These are phyloP conservation scores for Suillus clintonianus DNA, from an alignment of 768 basidiomycete species.

Conservation along the genomic window DNA sequence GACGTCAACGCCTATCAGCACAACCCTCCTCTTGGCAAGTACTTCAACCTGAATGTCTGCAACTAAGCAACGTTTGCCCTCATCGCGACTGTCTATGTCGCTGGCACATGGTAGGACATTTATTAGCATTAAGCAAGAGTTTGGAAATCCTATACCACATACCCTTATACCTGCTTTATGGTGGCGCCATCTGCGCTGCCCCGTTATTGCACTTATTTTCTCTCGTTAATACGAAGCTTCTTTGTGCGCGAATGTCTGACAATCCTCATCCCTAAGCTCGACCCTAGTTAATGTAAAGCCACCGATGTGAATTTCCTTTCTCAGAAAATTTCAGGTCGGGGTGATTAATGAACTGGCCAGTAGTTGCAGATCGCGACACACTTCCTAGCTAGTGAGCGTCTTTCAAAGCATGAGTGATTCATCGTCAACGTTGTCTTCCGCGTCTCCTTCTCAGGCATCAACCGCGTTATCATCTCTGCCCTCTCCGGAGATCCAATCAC, in stretches of 20 bases:
- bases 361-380: not conserved
- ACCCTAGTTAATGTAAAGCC: constrained; percentile 17
- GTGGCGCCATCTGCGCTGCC: not conserved
- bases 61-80: constrained; percentile 3
- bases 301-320: constrained; percentile 23
- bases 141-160: not conserved
- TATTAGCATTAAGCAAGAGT: not conserved
- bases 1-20: constrained; percentile 53
- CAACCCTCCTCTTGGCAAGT: constrained; percentile 54
- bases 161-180: not conserved
- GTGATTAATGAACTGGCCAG: constrained; percentile 7
- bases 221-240: not conserved
- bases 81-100: not conserved
- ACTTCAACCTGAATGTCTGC: constrained; percentile 61
- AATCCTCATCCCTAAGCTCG: constrained; percentile 1
- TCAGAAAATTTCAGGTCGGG: constrained; percentile 10
- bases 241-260: not conserved
- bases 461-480: constrained; percentile 58
- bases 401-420: constrained; percentile 19
- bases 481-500: constrained; percentile 57
- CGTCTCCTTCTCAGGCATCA: constrained; percentile 48
- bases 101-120: not conserved
- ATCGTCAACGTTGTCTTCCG: constrained; percentile 24
- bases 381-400: not conserved
- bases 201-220: not conserved